Base-by-base conservation (phyloP, 345 rosid genomes). In the Isatis tinctoria region DNA sequence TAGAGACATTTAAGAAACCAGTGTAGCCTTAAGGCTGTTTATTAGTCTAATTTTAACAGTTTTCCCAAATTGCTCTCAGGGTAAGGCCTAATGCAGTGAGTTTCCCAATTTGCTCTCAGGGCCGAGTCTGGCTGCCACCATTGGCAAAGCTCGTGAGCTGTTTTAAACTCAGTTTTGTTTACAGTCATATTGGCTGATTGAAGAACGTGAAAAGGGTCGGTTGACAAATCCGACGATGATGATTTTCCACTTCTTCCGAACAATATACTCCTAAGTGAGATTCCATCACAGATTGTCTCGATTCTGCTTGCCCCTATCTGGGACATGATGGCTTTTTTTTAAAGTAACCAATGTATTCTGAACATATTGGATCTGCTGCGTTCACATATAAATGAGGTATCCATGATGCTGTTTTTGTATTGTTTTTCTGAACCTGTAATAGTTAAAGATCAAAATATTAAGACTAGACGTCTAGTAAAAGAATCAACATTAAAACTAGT, bases 61-160 rank as follows among this genome's bases (percentile, higher is more conserved):
- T 24, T 52, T 52, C 7, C 32, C 32, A 28, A 24, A 24, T 52
- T 12, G 4, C 3, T 16, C 8, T 52, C 33, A 52, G 16, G 8
- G 32, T 9, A 2, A 16, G 32, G 16, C 57, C 57, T 52, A 26
- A 52, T 26, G 57, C 57, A 52, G 16, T 4, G 24, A 16, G 3
- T 52, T 52, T 24, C 32, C 57, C 57, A 52, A 24, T 51, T 51
- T 24, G 32, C 57, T 27, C 57, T 51, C 30, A 26, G 33, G 57
- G 57, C 16, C 16, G 33, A 52, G 57, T 52, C 57, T 52, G 26
- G 17, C 35, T 81, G 82, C 91, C 91, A 85, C 94, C 88, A 87
- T 65, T 87, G 89, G 62, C 80, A 83, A 75, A 88, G 81, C 37
- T 85, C 86, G 26, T 88, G 93, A 47, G 85, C 84, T 77, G 74